Evolutionary conservation across 2,329 filamentous ascomycete species (phyloP).

Genomic region (Cercospora sp.): DNA sequence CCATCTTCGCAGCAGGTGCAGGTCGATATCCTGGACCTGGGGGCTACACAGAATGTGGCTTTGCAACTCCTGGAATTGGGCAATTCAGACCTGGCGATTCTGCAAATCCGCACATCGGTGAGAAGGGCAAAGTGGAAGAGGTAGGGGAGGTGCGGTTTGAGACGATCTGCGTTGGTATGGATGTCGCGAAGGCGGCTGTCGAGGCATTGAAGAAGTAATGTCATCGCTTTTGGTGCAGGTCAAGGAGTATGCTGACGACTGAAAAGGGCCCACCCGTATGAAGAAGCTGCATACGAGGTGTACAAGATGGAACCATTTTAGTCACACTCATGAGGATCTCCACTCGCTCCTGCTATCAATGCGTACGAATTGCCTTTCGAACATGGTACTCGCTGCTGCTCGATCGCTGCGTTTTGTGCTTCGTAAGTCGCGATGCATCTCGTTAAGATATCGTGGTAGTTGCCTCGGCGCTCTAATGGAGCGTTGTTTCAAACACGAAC

Average conservation of each 20-base stretch:
- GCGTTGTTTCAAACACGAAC: neutral
- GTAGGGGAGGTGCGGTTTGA: slow-evolving; percentile 64
- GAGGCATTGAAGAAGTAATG: slow-evolving; percentile 64
- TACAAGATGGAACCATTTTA: slow-evolving; percentile 11
- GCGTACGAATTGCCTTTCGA: neutral
- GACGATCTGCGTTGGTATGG: slow-evolving; percentile 61
- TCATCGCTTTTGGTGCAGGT: neutral
- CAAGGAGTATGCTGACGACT: neutral
- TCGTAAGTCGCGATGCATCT: neutral
- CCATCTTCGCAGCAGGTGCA: slow-evolving; percentile 50
- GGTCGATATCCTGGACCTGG: slow-evolving; percentile 45
- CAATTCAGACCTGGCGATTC: slow-evolving; percentile 65
- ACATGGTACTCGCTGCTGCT: neutral
- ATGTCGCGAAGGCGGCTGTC: slow-evolving; percentile 58
- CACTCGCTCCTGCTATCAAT: neutral
- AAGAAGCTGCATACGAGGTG: slow-evolving; percentile 16
- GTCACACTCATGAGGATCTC: neutral
- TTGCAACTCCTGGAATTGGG: slow-evolving; percentile 54
- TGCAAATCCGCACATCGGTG: slow-evolving; percentile 65
- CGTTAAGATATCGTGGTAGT: neutral
- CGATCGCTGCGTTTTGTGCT: neutral
- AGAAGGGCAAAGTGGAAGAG: slow-evolving; percentile 57
- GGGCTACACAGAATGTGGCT: slow-evolving; percentile 48
- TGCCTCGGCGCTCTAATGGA: neutral
- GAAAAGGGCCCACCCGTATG: slow-evolving; percentile 8